phyloP scores from a whole-genome alignment of 2,329 filamentous ascomycete species.

The Sphaceloma murrayae region DNA sequence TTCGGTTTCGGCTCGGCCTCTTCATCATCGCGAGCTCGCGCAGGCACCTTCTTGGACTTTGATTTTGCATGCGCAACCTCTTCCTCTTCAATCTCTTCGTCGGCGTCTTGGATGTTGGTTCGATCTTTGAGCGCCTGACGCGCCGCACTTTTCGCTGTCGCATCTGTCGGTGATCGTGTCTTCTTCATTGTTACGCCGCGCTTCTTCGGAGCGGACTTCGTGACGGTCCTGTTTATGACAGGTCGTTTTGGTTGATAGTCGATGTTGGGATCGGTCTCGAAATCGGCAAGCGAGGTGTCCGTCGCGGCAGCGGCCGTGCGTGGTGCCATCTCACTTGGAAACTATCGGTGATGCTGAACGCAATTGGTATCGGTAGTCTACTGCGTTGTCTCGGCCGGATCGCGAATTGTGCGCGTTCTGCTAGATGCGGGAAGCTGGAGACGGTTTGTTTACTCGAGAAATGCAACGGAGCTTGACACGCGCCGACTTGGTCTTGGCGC shows the following conservation, averaged over 20 bases:
- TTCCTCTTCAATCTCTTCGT: conserved; percentile 34
- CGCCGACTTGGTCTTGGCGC: background rate
- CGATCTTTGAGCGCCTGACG: conserved; percentile 36
- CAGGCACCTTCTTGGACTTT: conserved; percentile 21
- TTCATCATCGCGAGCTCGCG: conserved; percentile 17
- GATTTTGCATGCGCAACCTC: conserved; percentile 14
- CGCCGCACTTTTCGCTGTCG: conserved; percentile 27
- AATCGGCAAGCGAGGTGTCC: conserved; percentile 6
- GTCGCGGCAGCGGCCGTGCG: conserved; percentile 1
- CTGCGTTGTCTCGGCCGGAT: background rate
- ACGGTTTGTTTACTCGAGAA: conserved; percentile 16
- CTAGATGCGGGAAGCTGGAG: conserved; percentile 5
- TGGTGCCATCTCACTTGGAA: background rate
- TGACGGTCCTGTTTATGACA: conserved; percentile 18
- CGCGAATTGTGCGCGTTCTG: background rate
- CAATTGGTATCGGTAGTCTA: background rate
- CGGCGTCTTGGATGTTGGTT: conserved; percentile 30
- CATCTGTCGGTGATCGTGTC: conserved; percentile 22
- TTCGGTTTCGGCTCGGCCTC: conserved; percentile 19
- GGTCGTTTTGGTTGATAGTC: conserved; percentile 5
- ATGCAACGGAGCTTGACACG: conserved; percentile 9
- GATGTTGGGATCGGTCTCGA: conserved; percentile 13
- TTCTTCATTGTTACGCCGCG: conserved; percentile 19
- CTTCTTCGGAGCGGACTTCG: conserved; percentile 24
- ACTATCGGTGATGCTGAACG: background rate